These are phyloP conservation scores for Cucumis hystrix DNA, from an alignment of 306 rosid genomes.

Conservation along the genomic window DNA sequence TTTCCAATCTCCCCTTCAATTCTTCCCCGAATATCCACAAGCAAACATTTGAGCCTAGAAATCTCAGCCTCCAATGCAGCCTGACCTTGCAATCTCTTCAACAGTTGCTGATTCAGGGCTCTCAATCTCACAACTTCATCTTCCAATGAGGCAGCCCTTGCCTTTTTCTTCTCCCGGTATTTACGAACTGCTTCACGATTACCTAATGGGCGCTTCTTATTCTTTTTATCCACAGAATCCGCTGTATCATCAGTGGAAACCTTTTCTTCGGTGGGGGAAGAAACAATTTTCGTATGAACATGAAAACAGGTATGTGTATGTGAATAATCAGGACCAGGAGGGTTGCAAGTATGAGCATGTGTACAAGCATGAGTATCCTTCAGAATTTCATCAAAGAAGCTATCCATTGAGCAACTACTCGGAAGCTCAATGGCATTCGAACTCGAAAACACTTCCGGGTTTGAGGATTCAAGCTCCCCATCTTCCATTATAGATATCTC, in stretches of 20 bases:
- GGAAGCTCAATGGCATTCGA: conserved; percentile 59
- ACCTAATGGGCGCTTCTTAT: conserved; percentile 62
- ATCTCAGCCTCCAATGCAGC: conserved; percentile 85
- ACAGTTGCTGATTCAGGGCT: conserved; percentile 64
- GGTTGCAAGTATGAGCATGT: conserved; percentile 96
- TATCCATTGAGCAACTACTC: conserved; percentile 69
- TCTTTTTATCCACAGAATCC: conserved; percentile 61
- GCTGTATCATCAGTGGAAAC: conserved; percentile 65
- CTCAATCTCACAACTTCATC: conserved; percentile 78
- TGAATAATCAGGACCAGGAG: conserved; percentile 84
- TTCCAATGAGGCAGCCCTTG: conserved; percentile 75
- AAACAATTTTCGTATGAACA: conserved; percentile 76
- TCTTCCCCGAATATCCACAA: conserved; percentile 95
- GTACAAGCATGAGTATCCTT: conserved; percentile 81
- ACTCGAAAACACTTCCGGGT: conserved; percentile 52
- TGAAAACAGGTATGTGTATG: conserved; percentile 96
- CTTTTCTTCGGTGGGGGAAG: conserved; percentile 52
- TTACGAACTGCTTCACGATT: conserved; percentile 89
- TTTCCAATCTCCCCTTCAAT: conserved; percentile 94
- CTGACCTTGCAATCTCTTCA: conserved; percentile 81
- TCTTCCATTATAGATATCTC: conserved; percentile 47
- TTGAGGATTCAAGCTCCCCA: conserved; percentile 77
- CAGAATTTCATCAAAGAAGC: conserved; percentile 64
- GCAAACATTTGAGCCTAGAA: conserved; percentile 83
- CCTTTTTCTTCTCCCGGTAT: conserved; percentile 95